These are phyloP conservation scores for Kwoniella sp. DNA, from an alignment of 768 basidiomycete species.

Conservation along the genomic window DNA sequence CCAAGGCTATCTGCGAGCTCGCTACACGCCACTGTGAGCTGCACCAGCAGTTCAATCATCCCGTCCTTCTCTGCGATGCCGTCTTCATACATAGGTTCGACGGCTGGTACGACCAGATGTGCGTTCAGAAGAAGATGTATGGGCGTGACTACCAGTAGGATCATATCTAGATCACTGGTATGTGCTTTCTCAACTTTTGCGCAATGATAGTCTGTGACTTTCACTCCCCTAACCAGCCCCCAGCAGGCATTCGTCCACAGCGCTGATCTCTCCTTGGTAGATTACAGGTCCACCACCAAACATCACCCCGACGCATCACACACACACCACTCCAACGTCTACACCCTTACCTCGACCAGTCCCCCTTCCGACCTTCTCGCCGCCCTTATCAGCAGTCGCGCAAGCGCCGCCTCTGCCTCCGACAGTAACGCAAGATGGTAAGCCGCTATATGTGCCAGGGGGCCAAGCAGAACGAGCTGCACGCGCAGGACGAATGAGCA, in stretches of 20 bases:
- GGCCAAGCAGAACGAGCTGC: constrained; percentile 43
- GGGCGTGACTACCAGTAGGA: neutral
- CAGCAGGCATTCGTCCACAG: neutral
- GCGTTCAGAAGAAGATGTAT: neutral
- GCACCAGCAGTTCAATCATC: no score
- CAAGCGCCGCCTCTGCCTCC: neutral
- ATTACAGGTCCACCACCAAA: constrained; percentile 50
- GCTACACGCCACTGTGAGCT: no score
- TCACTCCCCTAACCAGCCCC: no score
- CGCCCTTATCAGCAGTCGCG: constrained; percentile 9
- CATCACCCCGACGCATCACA: constrained; percentile 19
- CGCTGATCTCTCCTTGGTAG: constrained; percentile 18
- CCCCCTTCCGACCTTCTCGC: constrained; percentile 29
- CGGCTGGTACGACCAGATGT: neutral
- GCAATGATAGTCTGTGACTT: no score
- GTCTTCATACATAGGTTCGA: neutral
- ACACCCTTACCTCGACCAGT: constrained; percentile 25
- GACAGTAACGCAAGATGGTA: constrained; percentile 22
- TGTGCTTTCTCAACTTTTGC: no score
- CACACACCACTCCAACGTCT: constrained; percentile 35
- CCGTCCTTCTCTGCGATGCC: neutral
- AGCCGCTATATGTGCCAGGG: constrained; percentile 45
- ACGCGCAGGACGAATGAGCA: constrained; percentile 39
- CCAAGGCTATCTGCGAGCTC: no score
- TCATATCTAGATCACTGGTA: neutral